phyloP scores from a whole-genome alignment of 371 early-diverging fungal genomes.

The Gilbertella persicaria region DNA sequence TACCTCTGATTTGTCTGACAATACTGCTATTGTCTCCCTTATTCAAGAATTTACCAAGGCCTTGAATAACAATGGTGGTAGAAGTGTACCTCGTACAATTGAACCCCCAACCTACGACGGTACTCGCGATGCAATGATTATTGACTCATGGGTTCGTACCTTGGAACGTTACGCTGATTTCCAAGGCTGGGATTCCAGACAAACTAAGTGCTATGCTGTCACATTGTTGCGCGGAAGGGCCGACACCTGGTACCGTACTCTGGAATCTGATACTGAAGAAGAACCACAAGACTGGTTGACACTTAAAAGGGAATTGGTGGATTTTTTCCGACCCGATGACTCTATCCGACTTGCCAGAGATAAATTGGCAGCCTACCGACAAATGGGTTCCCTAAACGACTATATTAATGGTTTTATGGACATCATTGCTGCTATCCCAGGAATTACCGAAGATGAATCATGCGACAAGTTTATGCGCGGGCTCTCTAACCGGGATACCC shows the following conservation, averaged over 20 bases:
- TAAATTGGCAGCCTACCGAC: neutral
- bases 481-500: neutral
- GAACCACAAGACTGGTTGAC: neutral
- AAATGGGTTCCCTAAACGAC: neutral
- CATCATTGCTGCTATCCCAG: neutral
- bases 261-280: too few relatives aligned
- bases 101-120: too few relatives aligned
- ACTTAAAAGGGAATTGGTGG: too few relatives aligned
- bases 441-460: neutral
- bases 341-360: neutral
- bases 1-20: too few relatives aligned
- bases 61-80: too few relatives aligned
- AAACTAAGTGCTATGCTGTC: neutral
- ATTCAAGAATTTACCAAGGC: too few relatives aligned
- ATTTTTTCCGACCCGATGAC: slow-evolving; percentile 1
- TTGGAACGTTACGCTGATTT: too few relatives aligned
- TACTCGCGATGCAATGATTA: too few relatives aligned
- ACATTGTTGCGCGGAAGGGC: neutral
- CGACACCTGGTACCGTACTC: neutral
- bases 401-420: neutral
- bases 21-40: too few relatives aligned
- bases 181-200: too few relatives aligned
- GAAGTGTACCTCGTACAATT: too few relatives aligned
- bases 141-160: too few relatives aligned
- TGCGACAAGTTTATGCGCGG: neutral